These are phyloP conservation scores for Ascosphaera acerosa DNA, from an alignment of 2,329 filamentous ascomycete species.

Conservation along the genomic window DNA sequence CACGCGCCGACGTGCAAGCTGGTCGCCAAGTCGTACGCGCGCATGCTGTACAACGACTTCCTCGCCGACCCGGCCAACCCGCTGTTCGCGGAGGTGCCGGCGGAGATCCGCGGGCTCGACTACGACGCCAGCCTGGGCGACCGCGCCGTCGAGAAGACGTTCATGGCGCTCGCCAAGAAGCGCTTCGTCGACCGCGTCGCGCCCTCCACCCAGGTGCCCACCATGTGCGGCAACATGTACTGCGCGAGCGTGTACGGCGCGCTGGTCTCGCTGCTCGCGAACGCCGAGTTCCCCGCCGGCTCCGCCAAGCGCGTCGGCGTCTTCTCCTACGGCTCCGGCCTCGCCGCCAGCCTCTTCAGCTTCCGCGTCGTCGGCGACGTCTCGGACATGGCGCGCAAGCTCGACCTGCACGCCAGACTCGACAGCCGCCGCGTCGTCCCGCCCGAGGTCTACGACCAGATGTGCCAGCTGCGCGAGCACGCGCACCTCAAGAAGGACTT, in stretches of 20 bases:
- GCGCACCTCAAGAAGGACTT: constrained; percentile 64
- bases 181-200: constrained; percentile 53
- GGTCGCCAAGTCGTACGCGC: constrained; percentile 62
- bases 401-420: constrained; percentile 45
- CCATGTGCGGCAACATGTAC: constrained; percentile 45
- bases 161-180: constrained; percentile 67
- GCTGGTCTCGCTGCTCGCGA: constrained; percentile 33
- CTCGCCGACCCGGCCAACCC: constrained; percentile 40
- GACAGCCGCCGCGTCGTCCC: constrained; percentile 38
- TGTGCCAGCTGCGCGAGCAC: constrained; percentile 59
- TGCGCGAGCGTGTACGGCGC: constrained; percentile 33
- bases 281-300: constrained; percentile 35
- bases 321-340: constrained; percentile 58
- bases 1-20: constrained; percentile 73
- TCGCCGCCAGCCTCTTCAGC: constrained; percentile 51
- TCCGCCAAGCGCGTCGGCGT: constrained; percentile 48
- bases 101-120: constrained; percentile 52
- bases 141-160: constrained; percentile 67
- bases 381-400: constrained; percentile 36
- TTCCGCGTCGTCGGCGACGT: constrained; percentile 40
- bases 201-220: constrained; percentile 49
- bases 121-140: constrained; percentile 58
- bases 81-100: constrained; percentile 47
- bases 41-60: constrained; percentile 70
- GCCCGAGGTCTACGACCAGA: constrained; percentile 50